Base-by-base conservation (phyloP, 75 land plant genomes). In the Pinus albicaulis region DNA sequence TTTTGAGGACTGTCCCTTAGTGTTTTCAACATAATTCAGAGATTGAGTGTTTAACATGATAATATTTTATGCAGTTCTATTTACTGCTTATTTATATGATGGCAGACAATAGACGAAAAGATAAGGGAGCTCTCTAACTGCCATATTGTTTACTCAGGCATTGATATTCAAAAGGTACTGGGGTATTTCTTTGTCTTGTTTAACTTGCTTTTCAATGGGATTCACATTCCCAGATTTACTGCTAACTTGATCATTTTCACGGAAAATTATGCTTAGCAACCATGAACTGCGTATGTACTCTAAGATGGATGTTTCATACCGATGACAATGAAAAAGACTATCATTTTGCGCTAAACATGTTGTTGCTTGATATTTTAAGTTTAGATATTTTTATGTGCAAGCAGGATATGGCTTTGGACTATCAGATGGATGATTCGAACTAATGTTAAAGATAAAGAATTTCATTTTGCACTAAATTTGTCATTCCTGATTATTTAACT, bases 61-160 rank as follows among this genome's bases (percentile, higher is more conserved):
- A 16, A 31, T 64, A 31, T 16, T 16, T 41, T 16, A 64, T 70
- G 31, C 72, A 23, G 5, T 34, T 78, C 8, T 81, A 69, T 70
- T 75, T 59, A 56, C 25, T 64, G 52, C 72, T 31, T 25, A 59
- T 58, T 62, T 23, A 16, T 61, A 59, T 17, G 20, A 57, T 79
- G 62, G 26, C 83, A 98, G 99, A 93, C 99, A 64, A 91, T 98
- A 78, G 99, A 98, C 78, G 99, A 95, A 78, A 98, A 88, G 86
- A 92, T 98, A 60, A 85, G 89, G 72, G 94, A 98, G 77, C 88
- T 95, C 22, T 98, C 99, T 4, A 91, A 95, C 58, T 92, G 93
- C 72, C 98, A 95, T 71, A 85, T 88, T 77, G 89, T 95, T 4
- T 92, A 98, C 58, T 72, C 85, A 5, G 99, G 98, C 26, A 81